Evolutionary conservation across 345 rosid species (phyloP), one percentile per base, ranked within the genome.

Genomic region (Carallia brachiata): DNA sequence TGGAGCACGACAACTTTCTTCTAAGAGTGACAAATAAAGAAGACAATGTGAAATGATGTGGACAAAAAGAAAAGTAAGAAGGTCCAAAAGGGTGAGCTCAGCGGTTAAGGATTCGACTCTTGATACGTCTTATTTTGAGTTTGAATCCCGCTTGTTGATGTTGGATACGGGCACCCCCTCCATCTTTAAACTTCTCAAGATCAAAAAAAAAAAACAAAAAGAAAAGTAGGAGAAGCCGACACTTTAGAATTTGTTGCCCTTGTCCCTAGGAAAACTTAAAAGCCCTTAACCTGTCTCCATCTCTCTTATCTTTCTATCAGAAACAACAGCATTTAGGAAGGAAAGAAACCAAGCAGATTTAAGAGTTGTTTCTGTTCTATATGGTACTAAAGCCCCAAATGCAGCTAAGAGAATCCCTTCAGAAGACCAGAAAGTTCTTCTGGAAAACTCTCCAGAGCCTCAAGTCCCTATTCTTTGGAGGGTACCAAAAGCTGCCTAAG

Each of bases 361-460:
- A 63, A 63, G 36, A 67, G 71, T 18, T 9, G 75, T 48, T 40
- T 58, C 76, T 62, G 34, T 58, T 75, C 54, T 64, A 28, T 17
- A 9, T 30, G 74, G 50, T 19, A 5, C 40, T 64, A 60, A 61
- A 60, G 44, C 52, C 61, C 61, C 77, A 68, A 54, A 82, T 84
- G 86, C 80, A 58, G 78, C 75, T 87, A 56, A 72, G 81, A 74
- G 88, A 85, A 67, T 84, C 96, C 73, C 73, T 85, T 68, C 64
- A 76, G 40, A 86, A 84, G 73, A 79, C 89, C 78, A 87, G 77
- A 76, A 82, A 72, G 61, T 75, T 88, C 81, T 65, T 88, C 52
- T 82, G 67, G 70, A 85, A 79, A 58, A 75, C 90, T 58, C 65
- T 90, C 52, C 65, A 67, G 7, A 85, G 82, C 80, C 72, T 91